phyloP scores from a whole-genome alignment of 2,329 filamentous ascomycete genomes.

The Cladophialophora psammophila region DNA sequence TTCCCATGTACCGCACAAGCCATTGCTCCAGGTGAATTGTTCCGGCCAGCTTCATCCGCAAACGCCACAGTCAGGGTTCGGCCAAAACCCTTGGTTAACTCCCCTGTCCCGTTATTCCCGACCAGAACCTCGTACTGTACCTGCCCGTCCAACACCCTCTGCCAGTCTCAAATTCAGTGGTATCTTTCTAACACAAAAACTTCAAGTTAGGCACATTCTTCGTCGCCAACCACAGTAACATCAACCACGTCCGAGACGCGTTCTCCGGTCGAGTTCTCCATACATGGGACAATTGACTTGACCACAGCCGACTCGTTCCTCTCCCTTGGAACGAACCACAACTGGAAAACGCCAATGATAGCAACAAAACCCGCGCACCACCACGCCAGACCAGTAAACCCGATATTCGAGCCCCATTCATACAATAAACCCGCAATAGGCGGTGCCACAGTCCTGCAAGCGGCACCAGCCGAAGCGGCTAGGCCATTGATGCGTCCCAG shows the following conservation, averaged over 20 bases:
- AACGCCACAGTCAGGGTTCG: background rate
- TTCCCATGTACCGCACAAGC: too few relatives aligned
- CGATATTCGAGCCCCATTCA: constrained; percentile 63
- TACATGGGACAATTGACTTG: constrained; percentile 46
- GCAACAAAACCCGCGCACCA: constrained; percentile 66
- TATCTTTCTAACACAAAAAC: background rate
- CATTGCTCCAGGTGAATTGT: too few relatives aligned
- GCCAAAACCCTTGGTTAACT: background rate
- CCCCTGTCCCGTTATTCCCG: too few relatives aligned
- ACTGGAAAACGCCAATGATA: constrained; percentile 62
- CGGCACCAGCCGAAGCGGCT: constrained; percentile 74
- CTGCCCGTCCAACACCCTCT: background rate
- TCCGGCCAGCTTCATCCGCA: background rate
- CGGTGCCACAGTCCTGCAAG: constrained; percentile 72
- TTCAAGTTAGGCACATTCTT: background rate
- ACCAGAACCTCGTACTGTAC: too few relatives aligned
- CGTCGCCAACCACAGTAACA: constrained; percentile 35
- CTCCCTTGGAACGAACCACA: constrained; percentile 62
- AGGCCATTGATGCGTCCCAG: constrained; percentile 76
- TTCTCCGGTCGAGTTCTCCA: constrained; percentile 29
- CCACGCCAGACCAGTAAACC: constrained; percentile 69
- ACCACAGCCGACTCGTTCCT: constrained; percentile 52
- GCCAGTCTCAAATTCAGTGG: background rate
- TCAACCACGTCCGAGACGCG: constrained; percentile 38
- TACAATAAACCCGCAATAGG: constrained; percentile 74